Conservation (phyloP, 1,139 yeast genomes). For the Candida dubliniensis region DNA sequence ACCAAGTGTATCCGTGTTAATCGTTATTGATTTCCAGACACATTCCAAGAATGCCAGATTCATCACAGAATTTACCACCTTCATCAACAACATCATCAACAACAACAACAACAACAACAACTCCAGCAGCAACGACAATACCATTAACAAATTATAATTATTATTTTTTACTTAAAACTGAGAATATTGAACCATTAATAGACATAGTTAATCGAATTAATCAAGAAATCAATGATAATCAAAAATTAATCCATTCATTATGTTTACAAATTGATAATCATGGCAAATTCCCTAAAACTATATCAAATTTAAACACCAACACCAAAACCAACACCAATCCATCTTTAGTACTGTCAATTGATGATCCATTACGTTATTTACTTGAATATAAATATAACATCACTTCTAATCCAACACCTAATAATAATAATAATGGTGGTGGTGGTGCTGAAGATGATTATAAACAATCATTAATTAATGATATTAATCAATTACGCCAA, state of each 20-base stretch:
- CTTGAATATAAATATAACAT: constrained; percentile 18
- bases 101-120: background rate
- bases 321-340: background rate
- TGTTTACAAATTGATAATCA: constrained; percentile 21
- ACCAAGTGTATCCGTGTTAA: too few species aligned
- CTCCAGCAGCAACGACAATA: constrained; percentile 1
- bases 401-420: constrained; percentile 1
- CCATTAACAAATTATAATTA: constrained; percentile 8
- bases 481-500: constrained; percentile 25
- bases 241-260: constrained; percentile 22
- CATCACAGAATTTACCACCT: too few species aligned
- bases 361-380: constrained; percentile 20
- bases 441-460: too few species aligned
- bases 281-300: background rate
- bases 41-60: background rate
- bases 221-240: constrained; percentile 27
- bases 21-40: background rate
- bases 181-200: constrained; percentile 35
- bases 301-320: background rate
- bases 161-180: constrained; percentile 37
- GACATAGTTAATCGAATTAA: constrained; percentile 24
- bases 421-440: background rate
- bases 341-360: too few species aligned
- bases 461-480: constrained; percentile 14
- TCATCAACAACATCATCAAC: background rate